Evolutionary conservation across 208 protist genomes (phyloP).

Genomic region (Endotrypanum monterogeii): DNA sequence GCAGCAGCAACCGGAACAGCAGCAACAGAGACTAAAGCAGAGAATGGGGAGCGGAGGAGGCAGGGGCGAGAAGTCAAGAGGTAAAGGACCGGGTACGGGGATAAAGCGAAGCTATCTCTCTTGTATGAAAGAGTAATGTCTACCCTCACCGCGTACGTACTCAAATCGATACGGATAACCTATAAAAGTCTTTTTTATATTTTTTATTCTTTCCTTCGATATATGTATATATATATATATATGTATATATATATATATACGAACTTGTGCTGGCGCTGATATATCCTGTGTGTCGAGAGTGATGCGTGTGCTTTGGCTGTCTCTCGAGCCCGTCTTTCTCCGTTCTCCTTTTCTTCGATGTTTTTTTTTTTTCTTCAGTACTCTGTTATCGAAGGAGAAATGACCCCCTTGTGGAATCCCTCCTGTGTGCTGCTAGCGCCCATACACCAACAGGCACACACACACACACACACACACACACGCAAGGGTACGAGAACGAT

Average conservation of each 20-base stretch:
- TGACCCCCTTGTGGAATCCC: too few relatives aligned
- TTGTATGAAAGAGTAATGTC: background rate
- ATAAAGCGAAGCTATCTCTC: background rate
- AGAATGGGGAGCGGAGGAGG: background rate
- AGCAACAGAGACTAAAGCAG: background rate
- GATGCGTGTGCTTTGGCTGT: background rate
- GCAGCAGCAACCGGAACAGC: background rate
- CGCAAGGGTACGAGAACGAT: too few relatives aligned
- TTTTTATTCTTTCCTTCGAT: background rate
- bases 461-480: too few relatives aligned
- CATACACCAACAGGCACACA: too few relatives aligned
- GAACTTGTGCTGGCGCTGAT: background rate
- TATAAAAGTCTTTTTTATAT: background rate
- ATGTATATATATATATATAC: too few relatives aligned
- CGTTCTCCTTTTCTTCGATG: too few relatives aligned
- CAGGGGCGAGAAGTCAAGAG: background rate
- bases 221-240: too few relatives aligned
- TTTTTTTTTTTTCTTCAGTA: too few relatives aligned
- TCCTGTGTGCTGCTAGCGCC: too few relatives aligned
- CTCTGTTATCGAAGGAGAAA: too few relatives aligned
- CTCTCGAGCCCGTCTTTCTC: background rate
- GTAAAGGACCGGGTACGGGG: background rate
- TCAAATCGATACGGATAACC: background rate
- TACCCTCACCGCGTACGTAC: background rate
- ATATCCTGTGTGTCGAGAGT: too few relatives aligned